Evolutionary conservation across 2,329 filamentous ascomycete species (phyloP).

Genomic region (Colletotrichum musae): DNA sequence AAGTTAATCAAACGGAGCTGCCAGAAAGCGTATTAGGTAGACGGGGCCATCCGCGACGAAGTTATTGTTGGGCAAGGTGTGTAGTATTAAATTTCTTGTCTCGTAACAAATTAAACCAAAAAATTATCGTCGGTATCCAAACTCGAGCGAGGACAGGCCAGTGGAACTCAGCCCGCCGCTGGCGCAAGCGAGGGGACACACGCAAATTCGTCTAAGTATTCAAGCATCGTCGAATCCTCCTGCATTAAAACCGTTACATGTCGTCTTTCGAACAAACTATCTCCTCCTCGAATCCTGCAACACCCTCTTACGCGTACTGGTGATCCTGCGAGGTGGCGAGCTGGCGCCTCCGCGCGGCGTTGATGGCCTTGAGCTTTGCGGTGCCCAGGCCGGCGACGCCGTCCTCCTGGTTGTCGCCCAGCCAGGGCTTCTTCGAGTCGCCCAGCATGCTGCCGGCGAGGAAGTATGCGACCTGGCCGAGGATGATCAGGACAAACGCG

Average conservation of each 20-base stretch:
- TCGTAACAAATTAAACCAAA: too few species aligned
- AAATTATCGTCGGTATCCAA: not conserved
- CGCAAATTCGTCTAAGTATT: not conserved
- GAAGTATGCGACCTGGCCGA: slow-evolving; percentile 91
- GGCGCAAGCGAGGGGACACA: not conserved
- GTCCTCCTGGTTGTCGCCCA: slow-evolving; percentile 87
- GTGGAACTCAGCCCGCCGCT: not conserved
- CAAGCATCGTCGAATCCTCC: slow-evolving; percentile 10
- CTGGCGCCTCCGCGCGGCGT: slow-evolving; percentile 63
- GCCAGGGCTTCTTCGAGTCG: slow-evolving; percentile 95
- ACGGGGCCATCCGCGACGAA: too few species aligned
- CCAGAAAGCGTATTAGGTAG: too few species aligned
- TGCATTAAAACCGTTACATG: slow-evolving; percentile 20
- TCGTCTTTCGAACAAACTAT: not conserved
- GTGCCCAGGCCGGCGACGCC: slow-evolving; percentile 88
- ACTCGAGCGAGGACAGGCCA: not conserved
- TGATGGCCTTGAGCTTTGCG: slow-evolving; percentile 82
- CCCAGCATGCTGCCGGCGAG: slow-evolving; percentile 85
- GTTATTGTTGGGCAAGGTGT: too few species aligned
- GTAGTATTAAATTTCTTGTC: too few species aligned
- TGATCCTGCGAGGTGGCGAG: slow-evolving; percentile 9
- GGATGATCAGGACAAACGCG: slow-evolving; percentile 92
- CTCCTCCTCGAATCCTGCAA: not conserved
- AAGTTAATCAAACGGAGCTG: too few species aligned
- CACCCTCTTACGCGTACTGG: not conserved